Evolutionary conservation across 176 grass and related monocot species (phyloP), one percentile per base, ranked within the genome.

Genomic region (Triticum aestivum): DNA sequence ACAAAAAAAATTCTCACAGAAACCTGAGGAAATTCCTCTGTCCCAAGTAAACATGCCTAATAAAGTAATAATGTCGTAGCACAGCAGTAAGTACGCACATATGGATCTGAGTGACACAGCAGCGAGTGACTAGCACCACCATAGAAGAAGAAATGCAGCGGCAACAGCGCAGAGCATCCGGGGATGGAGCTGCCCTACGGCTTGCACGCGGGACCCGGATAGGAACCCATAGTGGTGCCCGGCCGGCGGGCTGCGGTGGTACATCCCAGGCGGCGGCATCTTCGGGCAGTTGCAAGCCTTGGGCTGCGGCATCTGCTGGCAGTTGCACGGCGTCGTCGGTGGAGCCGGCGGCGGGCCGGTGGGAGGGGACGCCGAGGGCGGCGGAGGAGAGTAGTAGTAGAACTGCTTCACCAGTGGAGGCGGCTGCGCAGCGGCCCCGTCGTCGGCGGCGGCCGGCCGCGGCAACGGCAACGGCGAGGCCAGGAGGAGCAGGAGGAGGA

Each of bases 321-420:
- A 79, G 65, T 76, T 68, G 83, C 83, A 89, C 5, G 73, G 80
- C 8, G 34, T 2, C 17, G 39, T 10, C 58, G 73, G 35, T 42
- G 56, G 73, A 7, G 54, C 20, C 71, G 77, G 6, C 9, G 88
- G 54, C 56, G 49, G 41, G 54, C 17, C 82, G 47, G 3, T 14
- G 18, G 4, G 30, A 15, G 80, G 30, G 2, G 89, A 42, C 0
- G 26, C 0, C 11, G 84, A 56, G 13, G 90, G 90, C 73, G 90
- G 90, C 26, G 90, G 87, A 17, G 90, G 90, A 29, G 86, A 92
- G 83, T 89, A 86, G 83, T 88, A 92, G 83, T 67, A 88, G 86
- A 88, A 82, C 71, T 51, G 30, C 44, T 86, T 33, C 42, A 82
- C 79, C 1, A 75, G 21, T 14, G 71, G 79, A 3, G 69, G 86